Conservation (phyloP, 1,284 basidiomycete genomes). For the Puccinia coronata region DNA sequence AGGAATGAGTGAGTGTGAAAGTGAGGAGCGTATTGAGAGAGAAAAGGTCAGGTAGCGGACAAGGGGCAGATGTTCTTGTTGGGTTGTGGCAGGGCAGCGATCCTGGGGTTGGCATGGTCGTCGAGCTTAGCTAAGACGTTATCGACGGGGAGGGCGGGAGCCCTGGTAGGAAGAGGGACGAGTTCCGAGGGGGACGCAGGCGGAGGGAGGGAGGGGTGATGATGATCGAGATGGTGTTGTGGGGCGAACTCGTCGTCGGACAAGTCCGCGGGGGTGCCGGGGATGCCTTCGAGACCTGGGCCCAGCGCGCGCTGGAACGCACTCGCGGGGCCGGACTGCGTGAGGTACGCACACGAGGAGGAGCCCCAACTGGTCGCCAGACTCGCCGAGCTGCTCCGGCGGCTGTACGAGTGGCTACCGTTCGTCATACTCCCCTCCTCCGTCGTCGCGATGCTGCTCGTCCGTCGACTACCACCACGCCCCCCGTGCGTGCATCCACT, state of each 20-base stretch:
- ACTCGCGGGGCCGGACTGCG: background rate
- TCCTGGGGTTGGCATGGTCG: too few relatives aligned
- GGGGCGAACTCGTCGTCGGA: background rate
- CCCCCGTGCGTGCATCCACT: too few relatives aligned
- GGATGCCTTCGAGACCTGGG: slow-evolving; percentile 22
- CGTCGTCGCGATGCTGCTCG: background rate
- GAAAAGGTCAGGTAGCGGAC: background rate
- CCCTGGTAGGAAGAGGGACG: too few relatives aligned
- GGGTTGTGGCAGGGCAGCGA: too few relatives aligned
- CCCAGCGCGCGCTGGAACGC: background rate
- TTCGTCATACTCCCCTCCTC: background rate
- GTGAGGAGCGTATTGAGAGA: too few relatives aligned
- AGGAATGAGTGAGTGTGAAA: too few relatives aligned
- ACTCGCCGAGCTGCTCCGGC: slow-evolving; percentile 27
- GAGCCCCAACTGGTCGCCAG: slow-evolving; percentile 14
- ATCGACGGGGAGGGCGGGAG: too few relatives aligned
- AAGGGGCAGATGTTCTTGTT: too few relatives aligned
- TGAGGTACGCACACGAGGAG: background rate
- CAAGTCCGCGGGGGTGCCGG: slow-evolving; percentile 20
- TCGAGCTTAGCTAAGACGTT: too few relatives aligned
- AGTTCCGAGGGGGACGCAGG: too few relatives aligned
- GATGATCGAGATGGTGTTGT: background rate
- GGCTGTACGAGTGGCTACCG: slow-evolving; percentile 6
- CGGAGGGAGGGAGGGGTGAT: background rate
- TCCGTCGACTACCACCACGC: background rate